Conservation (phyloP, 163 green algal species). For the Volvox carteri region DNA sequence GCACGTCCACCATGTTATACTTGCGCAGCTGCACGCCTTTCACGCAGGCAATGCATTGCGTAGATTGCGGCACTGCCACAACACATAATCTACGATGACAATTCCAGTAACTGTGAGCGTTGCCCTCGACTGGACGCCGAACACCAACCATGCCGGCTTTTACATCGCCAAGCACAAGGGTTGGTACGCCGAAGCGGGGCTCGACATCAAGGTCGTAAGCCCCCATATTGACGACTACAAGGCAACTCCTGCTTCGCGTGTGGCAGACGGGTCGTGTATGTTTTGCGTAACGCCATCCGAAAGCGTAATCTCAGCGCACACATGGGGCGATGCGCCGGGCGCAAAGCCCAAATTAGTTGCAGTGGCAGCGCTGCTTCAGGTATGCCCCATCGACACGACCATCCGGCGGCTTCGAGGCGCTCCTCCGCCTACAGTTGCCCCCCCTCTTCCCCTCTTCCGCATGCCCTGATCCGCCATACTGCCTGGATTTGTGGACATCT, state of each 20-base stretch:
- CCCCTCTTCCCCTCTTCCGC: too few relatives aligned
- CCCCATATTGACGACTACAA: conserved; percentile 65
- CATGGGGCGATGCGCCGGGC: conserved; percentile 57
- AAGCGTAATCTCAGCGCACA: conserved; percentile 64
- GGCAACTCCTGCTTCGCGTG: conserved; percentile 73
- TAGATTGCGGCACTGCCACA: too few relatives aligned
- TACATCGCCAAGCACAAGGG: conserved; percentile 66
- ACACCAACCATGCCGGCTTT: conserved; percentile 77
- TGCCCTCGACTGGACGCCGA: conserved; percentile 90
- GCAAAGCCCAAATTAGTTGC: conserved; percentile 72
- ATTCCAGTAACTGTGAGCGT: conserved; percentile 49
- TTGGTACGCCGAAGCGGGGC: conserved; percentile 74
- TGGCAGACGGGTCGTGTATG: conserved; percentile 66
- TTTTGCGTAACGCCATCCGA: conserved; percentile 81
- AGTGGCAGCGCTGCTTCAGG: conserved; percentile 67
- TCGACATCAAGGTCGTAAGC: conserved; percentile 76
- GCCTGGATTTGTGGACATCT: too few relatives aligned
- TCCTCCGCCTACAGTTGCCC: too few relatives aligned
- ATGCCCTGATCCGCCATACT: too few relatives aligned
- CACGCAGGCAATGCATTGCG: too few relatives aligned
- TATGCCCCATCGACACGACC: neutral
- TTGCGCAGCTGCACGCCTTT: too few relatives aligned
- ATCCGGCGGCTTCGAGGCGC: too few relatives aligned
- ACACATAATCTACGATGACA: too few relatives aligned
- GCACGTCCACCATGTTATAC: too few relatives aligned